Evolutionary conservation across 1,139 yeast species (phyloP), one percentile per base, ranked within the genome.

Genomic region (Geotrichum phurueaensis): DNA sequence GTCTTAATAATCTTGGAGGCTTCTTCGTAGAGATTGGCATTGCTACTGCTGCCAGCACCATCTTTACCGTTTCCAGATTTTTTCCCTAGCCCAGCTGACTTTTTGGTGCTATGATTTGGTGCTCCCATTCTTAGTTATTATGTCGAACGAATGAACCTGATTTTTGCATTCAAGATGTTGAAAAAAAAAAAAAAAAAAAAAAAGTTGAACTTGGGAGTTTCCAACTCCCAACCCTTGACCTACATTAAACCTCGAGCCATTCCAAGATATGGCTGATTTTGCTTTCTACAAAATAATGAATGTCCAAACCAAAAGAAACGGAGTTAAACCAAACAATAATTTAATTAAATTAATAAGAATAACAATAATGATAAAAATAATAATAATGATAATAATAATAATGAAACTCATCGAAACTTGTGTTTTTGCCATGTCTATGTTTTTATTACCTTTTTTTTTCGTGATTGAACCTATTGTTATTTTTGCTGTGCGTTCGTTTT

Each of bases 1-100:
- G 67, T 65, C 51, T 76, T 78, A 55, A 80, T 65, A 61, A 74
- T 74, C 60, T 67, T 65, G 7, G 77, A 72, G 1, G 78, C 76
- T 57, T 74, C 77, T 22, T 70, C 65, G 65, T 76, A 76, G 52
- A 76, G 63, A 53, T 68, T 69, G 6, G 45, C 45, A 39, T 39
- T 39, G 20, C 45, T 39, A 15, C 45, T 39, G 6, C 45, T 18
- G n/a, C 18, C 45, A 39, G 15, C 7, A 39, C 20, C n/a, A 5
- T 2, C 20, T n/a, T 39, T 39, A 6, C 18, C n/a, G n/a, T 39
- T 13, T 15, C 45, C 45, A 2, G 45, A 3, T 39, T 5, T 15
- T 39, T 39, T 2, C 4, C 45, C 45, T 2, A 18, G n/a, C 6
- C n/a, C 20, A n/a, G 20, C 45, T 15, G 45, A 18, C 45, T 39